Percentiles rank a stretch among this genome's conserved stretches.
Conservation (phyloP, 768 basidiomycete genomes). For the Boletus reticuloceps region DNA sequence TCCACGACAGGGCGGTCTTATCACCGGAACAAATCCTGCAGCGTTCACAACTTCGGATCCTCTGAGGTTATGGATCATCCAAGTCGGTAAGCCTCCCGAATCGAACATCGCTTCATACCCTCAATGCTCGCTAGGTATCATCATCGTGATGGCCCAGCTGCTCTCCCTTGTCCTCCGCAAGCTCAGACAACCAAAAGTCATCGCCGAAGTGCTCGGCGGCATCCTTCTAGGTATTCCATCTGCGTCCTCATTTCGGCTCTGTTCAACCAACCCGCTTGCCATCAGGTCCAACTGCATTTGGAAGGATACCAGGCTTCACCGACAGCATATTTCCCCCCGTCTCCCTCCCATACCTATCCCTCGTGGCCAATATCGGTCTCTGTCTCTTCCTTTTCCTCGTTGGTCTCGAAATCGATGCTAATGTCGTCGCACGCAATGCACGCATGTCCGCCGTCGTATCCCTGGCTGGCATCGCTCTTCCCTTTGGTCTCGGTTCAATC, state of each 20-base stretch:
- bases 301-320: slow-evolving; percentile 88
- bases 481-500: slow-evolving; percentile 82
- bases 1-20: slow-evolving; percentile 60
- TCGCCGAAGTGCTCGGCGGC: slow-evolving; percentile 83
- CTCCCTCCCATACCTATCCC: slow-evolving; percentile 74
- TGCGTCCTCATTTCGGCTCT: slow-evolving; percentile 31
- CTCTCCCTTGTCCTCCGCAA: slow-evolving; percentile 71
- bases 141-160: slow-evolving; percentile 75
- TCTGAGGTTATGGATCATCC: slow-evolving; percentile 72
- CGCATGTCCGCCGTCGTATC: slow-evolving; percentile 68
- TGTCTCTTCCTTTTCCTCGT: slow-evolving; percentile 90
- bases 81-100: slow-evolving; percentile 54
- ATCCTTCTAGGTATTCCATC: slow-evolving; percentile 72
- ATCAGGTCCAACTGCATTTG: slow-evolving; percentile 52
- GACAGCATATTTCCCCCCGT: slow-evolving; percentile 74
- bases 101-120: not conserved
- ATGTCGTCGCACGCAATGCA: slow-evolving; percentile 75
- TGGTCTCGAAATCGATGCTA: slow-evolving; percentile 85
- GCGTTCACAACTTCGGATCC: slow-evolving; percentile 66
- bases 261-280: not conserved
- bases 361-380: slow-evolving; percentile 87
- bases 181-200: slow-evolving; percentile 82
- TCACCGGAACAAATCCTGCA: slow-evolving; percentile 74
- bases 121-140: slow-evolving; percentile 54
- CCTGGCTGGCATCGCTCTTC: slow-evolving; percentile 79